Percentiles rank a stretch among this genome's conserved stretches.
phyloP scores from a whole-genome alignment of 192 early-diverging fungal genomes.

The Podila verticillata region DNA sequence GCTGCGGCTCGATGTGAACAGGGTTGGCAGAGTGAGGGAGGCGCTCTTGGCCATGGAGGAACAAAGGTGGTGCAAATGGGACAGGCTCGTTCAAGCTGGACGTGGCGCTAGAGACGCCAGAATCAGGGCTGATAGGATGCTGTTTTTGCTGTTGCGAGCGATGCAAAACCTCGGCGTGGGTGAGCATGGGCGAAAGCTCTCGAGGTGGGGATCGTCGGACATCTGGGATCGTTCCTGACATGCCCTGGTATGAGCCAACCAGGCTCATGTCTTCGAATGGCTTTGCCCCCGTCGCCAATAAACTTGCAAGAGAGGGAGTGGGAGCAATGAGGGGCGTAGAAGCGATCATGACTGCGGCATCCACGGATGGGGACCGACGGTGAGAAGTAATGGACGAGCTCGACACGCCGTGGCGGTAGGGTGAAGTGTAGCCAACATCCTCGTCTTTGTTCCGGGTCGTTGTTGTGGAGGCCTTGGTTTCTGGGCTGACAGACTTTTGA shows the following conservation, averaged over 20 bases:
- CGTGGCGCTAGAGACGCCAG: not conserved
- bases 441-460: constrained; percentile 14
- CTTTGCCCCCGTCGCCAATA: constrained; percentile 1
- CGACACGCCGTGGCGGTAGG: constrained; percentile 47
- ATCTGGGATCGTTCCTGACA: not conserved
- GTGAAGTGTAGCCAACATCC: constrained; percentile 49
- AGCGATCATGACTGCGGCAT: constrained; percentile 9
- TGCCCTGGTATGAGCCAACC: not conserved
- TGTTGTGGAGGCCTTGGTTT: not conserved
- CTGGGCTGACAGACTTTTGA: not conserved
- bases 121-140: not conserved
- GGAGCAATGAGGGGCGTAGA: constrained; percentile 1
- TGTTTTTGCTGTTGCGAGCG: not conserved
- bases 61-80: constrained; percentile 2
- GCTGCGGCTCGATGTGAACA: constrained; percentile 1
- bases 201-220: not conserved
- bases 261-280: not conserved
- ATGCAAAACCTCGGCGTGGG: not conserved
- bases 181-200: not conserved
- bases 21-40: constrained; percentile 10
- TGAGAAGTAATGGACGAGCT: constrained; percentile 46
- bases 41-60: not conserved
- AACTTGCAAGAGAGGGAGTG: not conserved
- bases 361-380: constrained; percentile 38
- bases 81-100: not conserved